Evolutionary conservation across 176 grass and related monocot species (phyloP).

Genomic region (Cocos nucifera): DNA sequence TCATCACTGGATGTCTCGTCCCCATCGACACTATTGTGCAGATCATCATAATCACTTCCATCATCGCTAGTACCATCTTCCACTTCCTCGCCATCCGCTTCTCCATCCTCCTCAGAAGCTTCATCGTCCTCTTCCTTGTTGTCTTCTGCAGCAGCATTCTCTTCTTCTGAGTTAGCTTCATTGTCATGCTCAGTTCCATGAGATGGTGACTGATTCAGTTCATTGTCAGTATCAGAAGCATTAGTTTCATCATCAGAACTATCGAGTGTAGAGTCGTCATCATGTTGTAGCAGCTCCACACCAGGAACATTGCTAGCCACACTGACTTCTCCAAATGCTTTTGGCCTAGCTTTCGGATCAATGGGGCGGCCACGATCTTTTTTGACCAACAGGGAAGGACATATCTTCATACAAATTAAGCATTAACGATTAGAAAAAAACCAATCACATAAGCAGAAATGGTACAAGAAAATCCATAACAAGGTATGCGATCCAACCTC

Average conservation of each 20-base stretch:
- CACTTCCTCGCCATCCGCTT: slow-evolving; percentile 24
- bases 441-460: slow-evolving; percentile 12
- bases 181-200: not conserved
- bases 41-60: slow-evolving; percentile 20
- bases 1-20: slow-evolving; percentile 25
- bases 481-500: slow-evolving; percentile 36
- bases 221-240: slow-evolving; percentile 34
- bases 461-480: slow-evolving; percentile 2
- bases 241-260: slow-evolving; percentile 27
- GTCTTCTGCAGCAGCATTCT: not conserved
- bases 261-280: not conserved
- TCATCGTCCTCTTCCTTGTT: slow-evolving; percentile 20
- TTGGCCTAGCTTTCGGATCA: slow-evolving; percentile 74
- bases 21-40: slow-evolving; percentile 6
- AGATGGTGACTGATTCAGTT: too few species aligned
- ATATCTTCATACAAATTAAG: slow-evolving; percentile 61
- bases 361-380: slow-evolving; percentile 82
- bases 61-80: slow-evolving; percentile 11
- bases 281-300: slow-evolving; percentile 54
- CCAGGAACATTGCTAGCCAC: slow-evolving; percentile 57
- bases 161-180: not conserved
- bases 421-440: slow-evolving; percentile 15
- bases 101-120: slow-evolving; percentile 16
- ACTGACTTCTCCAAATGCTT: slow-evolving; percentile 79
- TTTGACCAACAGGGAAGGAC: slow-evolving; percentile 87